A percentile compares a stretch with the other conserved stretches of the same genome.
Conservation (phyloP, 768 basidiomycete genomes). For the Piloderma croceum region DNA sequence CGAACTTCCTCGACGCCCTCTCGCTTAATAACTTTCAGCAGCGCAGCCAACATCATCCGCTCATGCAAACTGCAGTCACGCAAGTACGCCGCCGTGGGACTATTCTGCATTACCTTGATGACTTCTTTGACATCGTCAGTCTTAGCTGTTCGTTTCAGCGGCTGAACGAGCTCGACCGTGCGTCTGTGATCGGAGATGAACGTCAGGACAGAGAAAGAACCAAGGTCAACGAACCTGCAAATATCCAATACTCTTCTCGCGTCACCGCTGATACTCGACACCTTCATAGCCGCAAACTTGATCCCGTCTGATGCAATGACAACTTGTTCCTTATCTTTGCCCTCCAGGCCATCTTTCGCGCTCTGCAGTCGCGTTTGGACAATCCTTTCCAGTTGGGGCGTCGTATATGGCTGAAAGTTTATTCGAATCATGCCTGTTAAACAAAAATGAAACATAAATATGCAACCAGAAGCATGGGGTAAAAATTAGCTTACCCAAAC, state of each 20-base stretch:
- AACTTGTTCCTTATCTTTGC: conserved; percentile 39
- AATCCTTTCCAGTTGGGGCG: conserved; percentile 74
- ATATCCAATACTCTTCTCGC: conserved; percentile 91
- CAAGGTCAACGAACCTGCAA: conserved; percentile 54
- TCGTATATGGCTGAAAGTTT: conserved; percentile 87
- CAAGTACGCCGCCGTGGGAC: conserved; percentile 80
- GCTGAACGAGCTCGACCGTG: conserved; percentile 73
- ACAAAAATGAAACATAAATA: neutral
- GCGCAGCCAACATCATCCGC: conserved; percentile 77
- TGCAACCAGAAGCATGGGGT: neutral
- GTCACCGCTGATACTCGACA: conserved; percentile 84
- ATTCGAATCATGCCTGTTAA: conserved; percentile 78
- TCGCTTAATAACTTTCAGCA: conserved; percentile 75
- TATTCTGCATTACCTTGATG: conserved; percentile 82
- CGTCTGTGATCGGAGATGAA: conserved; percentile 41
- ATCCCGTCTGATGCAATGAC: conserved; percentile 69
- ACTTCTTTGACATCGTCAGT: conserved; percentile 74
- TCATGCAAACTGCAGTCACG: conserved; percentile 84
- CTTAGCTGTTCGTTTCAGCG: conserved; percentile 46
- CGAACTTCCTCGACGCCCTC: conserved; percentile 85
- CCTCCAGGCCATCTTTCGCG: conserved; percentile 44
- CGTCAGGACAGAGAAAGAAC: neutral
- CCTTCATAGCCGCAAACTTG: conserved; percentile 77
- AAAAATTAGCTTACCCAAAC: conserved; percentile 73
- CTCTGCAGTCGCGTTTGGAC: conserved; percentile 74